Evolutionary conservation across 805 yeast genomes (phyloP).

Genomic region (Kluyveromyces starmeri): DNA sequence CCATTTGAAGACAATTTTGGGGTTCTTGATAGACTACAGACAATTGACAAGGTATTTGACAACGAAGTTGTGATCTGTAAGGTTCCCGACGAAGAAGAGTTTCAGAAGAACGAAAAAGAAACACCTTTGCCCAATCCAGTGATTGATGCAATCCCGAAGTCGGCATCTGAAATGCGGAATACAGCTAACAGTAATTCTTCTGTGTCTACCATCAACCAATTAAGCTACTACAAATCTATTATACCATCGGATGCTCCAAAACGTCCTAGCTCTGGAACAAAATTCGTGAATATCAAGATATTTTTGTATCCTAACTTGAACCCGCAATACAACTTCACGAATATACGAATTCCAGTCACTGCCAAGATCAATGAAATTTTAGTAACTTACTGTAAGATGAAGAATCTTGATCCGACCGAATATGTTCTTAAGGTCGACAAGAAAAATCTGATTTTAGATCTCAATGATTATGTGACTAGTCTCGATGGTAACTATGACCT

Average conservation of each 20-base stretch:
- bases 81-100: slow-evolving; percentile 41
- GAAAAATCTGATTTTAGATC: slow-evolving; percentile 26
- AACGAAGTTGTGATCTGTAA: slow-evolving; percentile 73
- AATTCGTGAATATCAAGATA: slow-evolving; percentile 23
- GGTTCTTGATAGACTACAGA: slow-evolving; percentile 60
- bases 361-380: slow-evolving; percentile 32
- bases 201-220: slow-evolving; percentile 21
- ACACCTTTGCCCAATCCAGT: slow-evolving; percentile 44
- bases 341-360: slow-evolving; percentile 27
- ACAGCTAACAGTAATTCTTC: slow-evolving; percentile 3
- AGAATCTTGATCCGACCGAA: slow-evolving; percentile 29
- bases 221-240: slow-evolving; percentile 33
- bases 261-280: slow-evolving; percentile 11
- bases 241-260: slow-evolving; percentile 17
- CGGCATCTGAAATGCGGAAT: slow-evolving; percentile 1
- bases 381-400: slow-evolving; percentile 28
- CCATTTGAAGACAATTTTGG: slow-evolving; percentile 88
- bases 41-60: slow-evolving; percentile 62
- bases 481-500: slow-evolving; percentile 35
- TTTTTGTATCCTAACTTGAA: slow-evolving; percentile 29
- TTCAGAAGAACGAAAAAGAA: slow-evolving; percentile 36
- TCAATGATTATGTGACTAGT: slow-evolving; percentile 34
- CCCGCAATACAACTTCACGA: slow-evolving; percentile 23
- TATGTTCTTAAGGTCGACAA: slow-evolving; percentile 30
- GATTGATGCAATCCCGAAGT: slow-evolving; percentile 9